Base-by-base conservation (phyloP, 176 grass and related monocot genomes). In the Zizania latifolia region DNA sequence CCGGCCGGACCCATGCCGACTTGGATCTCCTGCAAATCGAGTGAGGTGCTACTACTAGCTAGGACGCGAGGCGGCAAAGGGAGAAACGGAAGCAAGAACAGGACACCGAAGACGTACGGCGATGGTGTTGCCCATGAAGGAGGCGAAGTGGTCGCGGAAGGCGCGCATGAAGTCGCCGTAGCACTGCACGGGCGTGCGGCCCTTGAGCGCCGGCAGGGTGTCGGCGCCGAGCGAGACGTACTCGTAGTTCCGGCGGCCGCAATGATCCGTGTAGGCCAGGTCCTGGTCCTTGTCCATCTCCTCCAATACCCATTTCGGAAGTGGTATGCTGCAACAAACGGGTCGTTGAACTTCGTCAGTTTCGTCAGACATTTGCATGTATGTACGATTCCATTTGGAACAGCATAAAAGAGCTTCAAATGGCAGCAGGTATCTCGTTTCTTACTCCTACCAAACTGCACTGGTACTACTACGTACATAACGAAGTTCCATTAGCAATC, bases 121-220 rank as follows among this genome's bases (percentile, higher is more conserved):
- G 23, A 92, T 80, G 74, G 83, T 89, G 65, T 44, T 85, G 83
- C 90, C 90, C 61, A 92, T 81, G 75, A 83, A 80, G n/a, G 58
- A 10, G 29, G 67, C 30, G 19, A 86, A 62, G 48, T 71, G 82
- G 82, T 89, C 82, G 65, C 90, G 78, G 82, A 92, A 92, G 50
- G 86, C 86, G 57, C 90, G 78, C 90, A 92, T 89, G 82, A 89
- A 92, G 71, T 92, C 90, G 58, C 83, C 70, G 48, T 92, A 92
- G 90, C 86, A 89, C 83, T 86, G 90, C 50, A 86, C 29, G 14
- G 90, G 86, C 3, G 75, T 71, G 55, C 90, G 82, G 62, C 90
- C 86, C 58, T 86, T 86, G 75, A 92, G 75, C n/a, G 80, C 75
- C 26, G 86, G 90, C 31, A 92, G 35, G 28, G 61, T 10, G 79